Evolutionary conservation across 371 early-diverging fungal species (phyloP).

Genomic region (Fennellomyces sp.): DNA sequence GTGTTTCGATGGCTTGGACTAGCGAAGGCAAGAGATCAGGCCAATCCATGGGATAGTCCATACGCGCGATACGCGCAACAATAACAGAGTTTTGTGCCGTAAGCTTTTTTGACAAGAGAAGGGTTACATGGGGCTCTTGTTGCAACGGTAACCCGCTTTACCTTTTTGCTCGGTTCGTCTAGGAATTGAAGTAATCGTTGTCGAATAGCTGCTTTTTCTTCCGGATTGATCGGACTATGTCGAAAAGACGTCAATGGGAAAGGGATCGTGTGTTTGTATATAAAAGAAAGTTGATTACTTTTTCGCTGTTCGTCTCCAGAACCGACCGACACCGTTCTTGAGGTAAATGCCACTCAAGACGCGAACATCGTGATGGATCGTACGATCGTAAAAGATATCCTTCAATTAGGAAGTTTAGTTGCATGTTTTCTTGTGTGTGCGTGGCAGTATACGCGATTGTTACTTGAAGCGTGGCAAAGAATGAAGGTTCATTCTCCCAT

Average conservation of each 20-base stretch:
- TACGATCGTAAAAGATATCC: conserved; percentile 78
- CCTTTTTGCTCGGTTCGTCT: conserved; percentile 71
- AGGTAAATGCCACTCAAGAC: conserved; percentile 80
- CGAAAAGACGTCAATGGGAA: neutral
- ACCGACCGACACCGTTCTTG: conserved; percentile 89
- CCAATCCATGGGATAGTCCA: conserved; percentile 79
- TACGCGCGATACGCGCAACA: conserved; percentile 75
- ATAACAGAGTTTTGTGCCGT: conserved; percentile 76
- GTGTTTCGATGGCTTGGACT: conserved; percentile 62
- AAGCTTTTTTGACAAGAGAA: conserved; percentile 56
- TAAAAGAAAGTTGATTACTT: conserved; percentile 46
- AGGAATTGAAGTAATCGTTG: conserved; percentile 58
- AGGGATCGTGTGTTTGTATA: too few relatives aligned
- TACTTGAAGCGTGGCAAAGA: conserved; percentile 77
- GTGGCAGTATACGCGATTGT: too few relatives aligned
- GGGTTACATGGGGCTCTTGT: too few relatives aligned
- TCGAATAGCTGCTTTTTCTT: conserved; percentile 74
- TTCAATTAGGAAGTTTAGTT: conserved; percentile 14
- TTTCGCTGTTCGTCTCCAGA: conserved; percentile 84
- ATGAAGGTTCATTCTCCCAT: conserved; percentile 78
- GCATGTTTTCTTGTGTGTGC: neutral
- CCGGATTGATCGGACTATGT: conserved; percentile 62
- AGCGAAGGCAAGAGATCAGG: conserved; percentile 71
- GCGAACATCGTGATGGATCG: conserved; percentile 68
- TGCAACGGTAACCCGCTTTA: too few relatives aligned